Percentiles rank a stretch among this genome's conserved stretches.
These are phyloP conservation scores for Gastrolobium villosum DNA, from an alignment of 306 rosid species.

Conservation along the genomic window DNA sequence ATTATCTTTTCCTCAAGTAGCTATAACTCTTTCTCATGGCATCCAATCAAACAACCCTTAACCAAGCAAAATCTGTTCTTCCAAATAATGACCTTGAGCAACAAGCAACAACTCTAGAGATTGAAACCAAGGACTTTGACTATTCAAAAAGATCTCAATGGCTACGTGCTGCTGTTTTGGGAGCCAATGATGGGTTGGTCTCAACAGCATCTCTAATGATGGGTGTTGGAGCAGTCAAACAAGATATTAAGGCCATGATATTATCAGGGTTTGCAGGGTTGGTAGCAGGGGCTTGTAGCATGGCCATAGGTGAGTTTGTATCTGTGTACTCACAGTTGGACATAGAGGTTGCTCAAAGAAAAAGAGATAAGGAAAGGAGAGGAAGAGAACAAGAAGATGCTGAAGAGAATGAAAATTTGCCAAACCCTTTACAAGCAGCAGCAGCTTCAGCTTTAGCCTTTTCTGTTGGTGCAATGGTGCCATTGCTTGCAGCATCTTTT, in stretches of 20 bases:
- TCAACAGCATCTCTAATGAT: constrained; percentile 94
- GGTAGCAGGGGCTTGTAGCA: constrained; percentile 92
- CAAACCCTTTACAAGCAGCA: constrained; percentile 91
- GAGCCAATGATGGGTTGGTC: constrained; percentile 94
- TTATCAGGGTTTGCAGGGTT: constrained; percentile 86
- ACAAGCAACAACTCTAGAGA: constrained; percentile 56
- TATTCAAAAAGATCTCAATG: constrained; percentile 94
- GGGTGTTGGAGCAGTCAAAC: constrained; percentile 95
- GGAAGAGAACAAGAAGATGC: constrained; percentile 24
- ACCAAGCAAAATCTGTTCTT: constrained; percentile 46
- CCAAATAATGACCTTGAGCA: constrained; percentile 63
- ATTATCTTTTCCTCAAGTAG: background rate
- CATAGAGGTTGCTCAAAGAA: constrained; percentile 78
- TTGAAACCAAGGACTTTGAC: constrained; percentile 64
- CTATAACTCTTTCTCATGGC: constrained; percentile 49
- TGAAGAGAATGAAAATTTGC: constrained; percentile 62
- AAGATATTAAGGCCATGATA: constrained; percentile 88
- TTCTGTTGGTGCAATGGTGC: constrained; percentile 86
- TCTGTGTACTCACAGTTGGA: constrained; percentile 93
- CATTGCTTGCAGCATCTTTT: constrained; percentile 85
- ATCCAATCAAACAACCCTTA: constrained; percentile 50
- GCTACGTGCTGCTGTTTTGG: constrained; percentile 91
- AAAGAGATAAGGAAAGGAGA: constrained; percentile 60
- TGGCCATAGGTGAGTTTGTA: constrained; percentile 98
- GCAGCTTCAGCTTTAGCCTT: constrained; percentile 90